A percentile compares a stretch with the other conserved stretches of the same genome.
These are phyloP conservation scores for Chaetomium sp. DNA, from an alignment of 2,329 filamentous ascomycete species.

Conservation along the genomic window DNA sequence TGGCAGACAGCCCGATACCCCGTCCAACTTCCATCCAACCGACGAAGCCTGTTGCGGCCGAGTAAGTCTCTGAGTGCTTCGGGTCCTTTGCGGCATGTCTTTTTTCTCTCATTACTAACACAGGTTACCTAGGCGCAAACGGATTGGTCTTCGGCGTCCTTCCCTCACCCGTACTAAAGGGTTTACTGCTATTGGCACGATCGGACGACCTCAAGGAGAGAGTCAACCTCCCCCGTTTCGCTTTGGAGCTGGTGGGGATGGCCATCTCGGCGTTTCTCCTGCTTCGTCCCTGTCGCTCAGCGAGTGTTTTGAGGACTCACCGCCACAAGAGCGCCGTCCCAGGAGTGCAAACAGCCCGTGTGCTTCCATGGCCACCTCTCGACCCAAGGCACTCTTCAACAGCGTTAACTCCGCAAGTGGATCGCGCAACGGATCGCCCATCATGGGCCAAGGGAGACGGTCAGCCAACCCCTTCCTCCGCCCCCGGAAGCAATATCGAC, in stretches of 20 bases:
- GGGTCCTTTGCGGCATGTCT: constrained; percentile 18
- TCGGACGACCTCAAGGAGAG: constrained; percentile 55
- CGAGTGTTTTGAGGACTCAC: constrained; percentile 77
- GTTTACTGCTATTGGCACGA: constrained; percentile 60
- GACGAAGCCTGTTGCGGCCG: constrained; percentile 41
- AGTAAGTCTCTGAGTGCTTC: constrained; percentile 40
- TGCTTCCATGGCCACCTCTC: constrained; percentile 42
- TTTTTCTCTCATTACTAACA: constrained; percentile 19
- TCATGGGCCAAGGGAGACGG: constrained; percentile 64
- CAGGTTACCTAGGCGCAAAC: constrained; percentile 49
- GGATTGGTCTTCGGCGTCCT: constrained; percentile 64
- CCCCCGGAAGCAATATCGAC: constrained; percentile 80
- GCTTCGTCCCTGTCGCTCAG: constrained; percentile 62
- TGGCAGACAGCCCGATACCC: constrained; percentile 51
- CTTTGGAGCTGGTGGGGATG: constrained; percentile 50
- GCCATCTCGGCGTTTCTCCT: constrained; percentile 33
- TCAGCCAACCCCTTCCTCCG: constrained; percentile 64
- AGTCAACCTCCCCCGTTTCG: constrained; percentile 66
- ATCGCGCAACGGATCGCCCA: constrained; percentile 68
- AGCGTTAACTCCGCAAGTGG: constrained; percentile 44
- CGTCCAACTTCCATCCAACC: constrained; percentile 44
- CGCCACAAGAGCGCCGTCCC: constrained; percentile 61
- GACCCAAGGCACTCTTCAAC: constrained; percentile 59
- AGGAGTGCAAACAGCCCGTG: constrained; percentile 55
- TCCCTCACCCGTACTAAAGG: constrained; percentile 70